These are phyloP conservation scores for Boletus rubropictus DNA, from an alignment of 768 basidiomycete species.

Conservation along the genomic window DNA sequence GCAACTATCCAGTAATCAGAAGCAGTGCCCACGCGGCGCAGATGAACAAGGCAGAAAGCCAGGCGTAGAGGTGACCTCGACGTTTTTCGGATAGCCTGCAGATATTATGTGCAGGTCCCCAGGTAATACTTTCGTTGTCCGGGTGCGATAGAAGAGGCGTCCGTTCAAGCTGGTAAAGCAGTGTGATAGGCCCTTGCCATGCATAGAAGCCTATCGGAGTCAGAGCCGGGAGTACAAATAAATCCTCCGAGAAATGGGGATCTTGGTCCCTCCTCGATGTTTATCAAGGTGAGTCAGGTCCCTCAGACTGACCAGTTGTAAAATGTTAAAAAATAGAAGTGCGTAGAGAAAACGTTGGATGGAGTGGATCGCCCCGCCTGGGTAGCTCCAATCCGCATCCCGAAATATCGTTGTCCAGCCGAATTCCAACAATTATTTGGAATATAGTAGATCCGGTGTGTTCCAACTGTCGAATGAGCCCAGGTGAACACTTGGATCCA, in stretches of 20 bases:
- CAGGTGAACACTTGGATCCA: not conserved
- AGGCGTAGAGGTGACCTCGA: slow-evolving; percentile 48
- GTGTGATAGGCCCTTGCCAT: not conserved
- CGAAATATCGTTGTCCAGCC: slow-evolving; percentile 42
- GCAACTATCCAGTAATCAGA: slow-evolving; percentile 54
- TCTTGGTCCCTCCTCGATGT: slow-evolving; percentile 28
- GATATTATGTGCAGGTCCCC: slow-evolving; percentile 13
- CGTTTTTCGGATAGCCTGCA: slow-evolving; percentile 32
- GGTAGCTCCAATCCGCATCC: not conserved
- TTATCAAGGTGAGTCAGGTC: slow-evolving; percentile 45
- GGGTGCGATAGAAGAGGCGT: slow-evolving; percentile 11
- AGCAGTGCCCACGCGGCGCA: slow-evolving; percentile 59
- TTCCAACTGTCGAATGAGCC: slow-evolving; percentile 47
- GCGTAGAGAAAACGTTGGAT: slow-evolving; percentile 51
- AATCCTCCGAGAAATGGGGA: slow-evolving; percentile 14
- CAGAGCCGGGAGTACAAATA: not conserved
- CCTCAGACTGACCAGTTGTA: slow-evolving; percentile 50
- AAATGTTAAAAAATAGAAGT: slow-evolving; percentile 51
- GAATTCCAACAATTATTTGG: slow-evolving; percentile 66
- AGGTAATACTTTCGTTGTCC: not conserved
- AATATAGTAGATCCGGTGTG: slow-evolving; percentile 68
- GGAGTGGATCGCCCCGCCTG: slow-evolving; percentile 31
- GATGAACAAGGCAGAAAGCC: slow-evolving; percentile 39
- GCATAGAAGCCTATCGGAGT: not conserved
- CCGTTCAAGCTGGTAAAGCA: slow-evolving; percentile 5